These are phyloP conservation scores for Tubosaeta brunneosetosa DNA, from an alignment of 768 basidiomycete species.

Conservation along the genomic window DNA sequence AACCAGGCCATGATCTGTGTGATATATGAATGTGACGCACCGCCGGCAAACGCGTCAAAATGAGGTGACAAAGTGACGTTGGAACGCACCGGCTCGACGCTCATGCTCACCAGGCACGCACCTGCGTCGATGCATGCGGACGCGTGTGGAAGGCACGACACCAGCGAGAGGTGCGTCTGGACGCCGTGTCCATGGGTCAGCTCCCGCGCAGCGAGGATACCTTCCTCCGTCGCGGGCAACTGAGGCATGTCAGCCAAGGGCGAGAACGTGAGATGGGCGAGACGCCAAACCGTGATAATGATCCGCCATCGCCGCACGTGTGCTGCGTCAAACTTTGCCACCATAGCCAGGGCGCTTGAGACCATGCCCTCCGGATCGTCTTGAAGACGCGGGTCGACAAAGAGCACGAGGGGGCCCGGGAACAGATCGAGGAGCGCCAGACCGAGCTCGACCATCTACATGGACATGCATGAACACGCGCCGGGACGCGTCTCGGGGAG, in stretches of 20 bases:
- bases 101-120: constrained; percentile 45
- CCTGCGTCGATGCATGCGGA: constrained; percentile 51
- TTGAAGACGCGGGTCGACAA: constrained; percentile 48
- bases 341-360: constrained; percentile 37
- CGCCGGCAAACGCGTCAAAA: constrained; percentile 1
- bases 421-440: constrained; percentile 40
- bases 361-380: constrained; percentile 37
- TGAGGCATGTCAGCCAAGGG: constrained; percentile 16
- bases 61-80: neutral
- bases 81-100: constrained; percentile 43
- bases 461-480: neutral
- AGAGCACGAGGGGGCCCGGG: constrained; percentile 45
- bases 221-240: constrained; percentile 57
- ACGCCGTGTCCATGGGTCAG: constrained; percentile 39
- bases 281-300: constrained; percentile 42
- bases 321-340: constrained; percentile 37
- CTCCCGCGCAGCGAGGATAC: constrained; percentile 43
- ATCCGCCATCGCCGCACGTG: constrained; percentile 38
- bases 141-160: constrained; percentile 52
- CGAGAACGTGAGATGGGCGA: neutral
- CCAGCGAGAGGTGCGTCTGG: constrained; percentile 47
- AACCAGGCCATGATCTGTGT: constrained; percentile 43
- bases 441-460: constrained; percentile 50
- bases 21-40: neutral
- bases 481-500: neutral